Evolutionary conservation across 345 rosid genomes (phyloP).

Genomic region (Salix exigua): DNA sequence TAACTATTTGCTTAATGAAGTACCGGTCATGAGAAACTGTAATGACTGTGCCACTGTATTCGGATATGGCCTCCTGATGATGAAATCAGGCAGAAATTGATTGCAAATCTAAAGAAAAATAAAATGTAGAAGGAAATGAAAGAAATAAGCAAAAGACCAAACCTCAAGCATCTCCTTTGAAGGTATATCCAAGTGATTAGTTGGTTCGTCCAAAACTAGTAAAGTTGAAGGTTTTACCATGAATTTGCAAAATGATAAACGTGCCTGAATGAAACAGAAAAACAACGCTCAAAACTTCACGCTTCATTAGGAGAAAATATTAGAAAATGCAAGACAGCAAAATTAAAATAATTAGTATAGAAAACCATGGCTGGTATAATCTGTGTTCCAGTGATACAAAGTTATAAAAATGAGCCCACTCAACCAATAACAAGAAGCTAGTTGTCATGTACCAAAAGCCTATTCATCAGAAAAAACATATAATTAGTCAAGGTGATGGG

Average conservation of each 20-base stretch:
- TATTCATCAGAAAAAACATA: not conserved
- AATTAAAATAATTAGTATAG: not conserved
- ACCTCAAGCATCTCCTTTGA: constrained; percentile 99
- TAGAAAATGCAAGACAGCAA: not conserved
- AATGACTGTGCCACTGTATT: constrained; percentile 78
- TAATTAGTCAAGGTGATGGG: too few species aligned
- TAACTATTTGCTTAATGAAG: constrained; percentile 91
- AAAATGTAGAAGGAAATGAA: not conserved
- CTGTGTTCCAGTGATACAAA: not conserved
- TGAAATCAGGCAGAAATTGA: not conserved
- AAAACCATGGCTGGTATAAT: not conserved
- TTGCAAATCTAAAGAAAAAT: not conserved
- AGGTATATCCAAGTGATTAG: constrained; percentile 94
- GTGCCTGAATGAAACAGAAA: constrained; percentile 51
- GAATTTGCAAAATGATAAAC: constrained; percentile 93
- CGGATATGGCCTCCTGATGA: constrained; percentile 81
- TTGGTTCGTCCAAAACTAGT: constrained; percentile 86
- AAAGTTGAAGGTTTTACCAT: constrained; percentile 91
- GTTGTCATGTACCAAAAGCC: not conserved
- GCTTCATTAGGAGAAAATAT: not conserved
- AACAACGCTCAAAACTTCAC: constrained; percentile 3
- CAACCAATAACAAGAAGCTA: not conserved
- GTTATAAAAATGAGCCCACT: not conserved
- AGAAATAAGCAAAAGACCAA: constrained; percentile 2
- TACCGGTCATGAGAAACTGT: constrained; percentile 88